A percentile compares a stretch with the other conserved stretches of the same genome.
These are phyloP conservation scores for Thielaviopsis euricoi DNA, from an alignment of 2,329 filamentous ascomycete genomes.

Conservation along the genomic window DNA sequence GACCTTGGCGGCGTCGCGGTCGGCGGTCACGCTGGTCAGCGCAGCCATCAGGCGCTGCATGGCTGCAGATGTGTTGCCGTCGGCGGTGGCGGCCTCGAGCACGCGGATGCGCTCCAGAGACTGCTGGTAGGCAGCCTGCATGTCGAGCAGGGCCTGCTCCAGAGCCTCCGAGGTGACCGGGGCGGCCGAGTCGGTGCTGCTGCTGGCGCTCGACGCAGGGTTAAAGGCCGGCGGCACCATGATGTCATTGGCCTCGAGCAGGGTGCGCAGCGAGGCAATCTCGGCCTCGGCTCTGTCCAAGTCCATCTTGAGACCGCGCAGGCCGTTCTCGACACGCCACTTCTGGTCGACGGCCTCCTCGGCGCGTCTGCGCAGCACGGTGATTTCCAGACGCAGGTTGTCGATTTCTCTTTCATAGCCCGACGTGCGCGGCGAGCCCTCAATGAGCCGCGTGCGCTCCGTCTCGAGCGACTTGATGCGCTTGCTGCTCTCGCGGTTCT, in stretches of 20 bases:
- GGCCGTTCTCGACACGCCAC: slow-evolving; percentile 85
- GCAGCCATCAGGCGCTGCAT: slow-evolving; percentile 50
- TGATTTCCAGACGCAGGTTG: slow-evolving; percentile 68
- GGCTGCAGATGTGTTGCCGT: slow-evolving; percentile 44
- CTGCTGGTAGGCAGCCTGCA: slow-evolving; percentile 54
- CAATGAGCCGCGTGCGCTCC: slow-evolving; percentile 59
- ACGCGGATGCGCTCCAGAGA: slow-evolving; percentile 50
- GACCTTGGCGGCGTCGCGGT: slow-evolving; percentile 54
- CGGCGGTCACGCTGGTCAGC: slow-evolving; percentile 51
- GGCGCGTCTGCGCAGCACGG: slow-evolving; percentile 64
- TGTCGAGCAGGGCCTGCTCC: slow-evolving; percentile 54
- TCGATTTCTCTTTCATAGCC: slow-evolving; percentile 75
- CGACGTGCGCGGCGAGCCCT: slow-evolving; percentile 51
- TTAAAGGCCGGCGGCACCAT: slow-evolving; percentile 46
- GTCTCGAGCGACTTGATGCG: slow-evolving; percentile 59
- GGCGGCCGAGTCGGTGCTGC: slow-evolving; percentile 14
- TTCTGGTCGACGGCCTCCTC: slow-evolving; percentile 93
- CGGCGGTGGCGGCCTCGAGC: slow-evolving; percentile 37
- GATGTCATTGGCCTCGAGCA: slow-evolving; percentile 74
- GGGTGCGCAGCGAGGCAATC: slow-evolving; percentile 60
- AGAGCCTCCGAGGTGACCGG: slow-evolving; percentile 52
- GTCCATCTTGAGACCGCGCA: slow-evolving; percentile 85
- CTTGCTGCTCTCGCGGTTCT: slow-evolving; percentile 71
- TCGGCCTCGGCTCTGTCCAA: slow-evolving; percentile 90
- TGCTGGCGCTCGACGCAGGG: slow-evolving; percentile 21